A percentile compares a stretch with the other conserved stretches of the same genome.
Evolutionary conservation across 2,329 filamentous ascomycete species (phyloP).

Genomic region (Lecanoromycetidae sp.): DNA sequence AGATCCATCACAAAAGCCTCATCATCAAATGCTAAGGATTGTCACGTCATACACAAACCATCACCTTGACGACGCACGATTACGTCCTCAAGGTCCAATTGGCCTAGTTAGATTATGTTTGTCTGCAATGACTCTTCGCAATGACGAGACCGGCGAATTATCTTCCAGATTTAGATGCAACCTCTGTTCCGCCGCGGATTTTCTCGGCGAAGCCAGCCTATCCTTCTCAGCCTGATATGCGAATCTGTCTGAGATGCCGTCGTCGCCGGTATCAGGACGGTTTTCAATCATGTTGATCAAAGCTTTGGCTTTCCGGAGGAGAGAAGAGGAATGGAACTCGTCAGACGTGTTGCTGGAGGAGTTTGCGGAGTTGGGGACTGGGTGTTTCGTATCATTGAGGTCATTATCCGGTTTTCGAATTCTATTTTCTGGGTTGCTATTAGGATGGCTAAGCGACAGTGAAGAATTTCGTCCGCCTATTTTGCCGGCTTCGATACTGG

Average conservation of each 20-base stretch:
- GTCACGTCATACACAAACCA: too few species aligned
- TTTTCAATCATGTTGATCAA: neutral
- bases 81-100: too few species aligned
- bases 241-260: neutral
- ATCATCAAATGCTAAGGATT: too few species aligned
- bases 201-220: neutral
- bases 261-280: neutral
- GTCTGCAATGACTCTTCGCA: neutral
- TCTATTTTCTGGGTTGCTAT: neutral
- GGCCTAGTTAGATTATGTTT: too few species aligned
- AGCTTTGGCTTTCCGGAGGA: neutral
- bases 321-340: neutral
- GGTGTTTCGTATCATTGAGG: neutral
- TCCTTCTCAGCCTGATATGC: neutral
- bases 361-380: neutral
- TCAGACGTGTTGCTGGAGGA: neutral
- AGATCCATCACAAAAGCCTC: too few species aligned
- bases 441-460: neutral
- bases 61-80: too few species aligned
- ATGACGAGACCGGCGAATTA: neutral
- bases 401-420: too few species aligned
- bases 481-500: conserved; percentile 11
- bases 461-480: conserved; percentile 9
- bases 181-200: neutral
- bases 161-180: neutral